Conservation (phyloP, 2,329 filamentous ascomycete species). For the Trichoderma arundinaceum region DNA sequence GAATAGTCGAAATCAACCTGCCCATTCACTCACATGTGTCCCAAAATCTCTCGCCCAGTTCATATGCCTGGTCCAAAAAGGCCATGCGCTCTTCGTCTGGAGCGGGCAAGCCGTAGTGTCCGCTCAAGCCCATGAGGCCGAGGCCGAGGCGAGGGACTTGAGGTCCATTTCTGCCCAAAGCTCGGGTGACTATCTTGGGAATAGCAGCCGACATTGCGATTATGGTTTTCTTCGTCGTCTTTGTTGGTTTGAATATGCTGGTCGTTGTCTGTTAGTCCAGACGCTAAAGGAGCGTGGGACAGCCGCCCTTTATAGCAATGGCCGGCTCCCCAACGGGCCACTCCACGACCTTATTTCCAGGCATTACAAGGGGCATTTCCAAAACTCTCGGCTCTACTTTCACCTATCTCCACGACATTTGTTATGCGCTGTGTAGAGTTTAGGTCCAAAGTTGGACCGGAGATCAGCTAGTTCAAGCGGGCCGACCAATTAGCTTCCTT, state of each 20-base stretch:
- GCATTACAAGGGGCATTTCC: neutral
- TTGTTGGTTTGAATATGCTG: neutral
- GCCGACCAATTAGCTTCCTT: constrained; percentile 21
- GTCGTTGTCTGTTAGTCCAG: neutral
- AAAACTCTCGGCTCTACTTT: neutral
- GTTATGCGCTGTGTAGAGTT: neutral
- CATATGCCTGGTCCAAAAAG: constrained; percentile 58
- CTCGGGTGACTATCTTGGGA: constrained; percentile 27
- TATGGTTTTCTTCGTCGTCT: neutral
- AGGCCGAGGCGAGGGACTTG: constrained; percentile 58
- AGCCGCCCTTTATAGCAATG: constrained; percentile 1
- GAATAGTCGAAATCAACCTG: neutral
- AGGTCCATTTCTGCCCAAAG: constrained; percentile 59
- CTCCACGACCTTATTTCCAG: neutral
- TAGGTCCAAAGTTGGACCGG: neutral
- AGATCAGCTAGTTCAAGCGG: neutral
- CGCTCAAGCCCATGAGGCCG: constrained; percentile 59
- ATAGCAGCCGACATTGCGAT: neutral
- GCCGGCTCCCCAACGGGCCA: neutral
- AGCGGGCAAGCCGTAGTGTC: constrained; percentile 47
- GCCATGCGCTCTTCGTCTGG: constrained; percentile 57
- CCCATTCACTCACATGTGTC: constrained; percentile 45
- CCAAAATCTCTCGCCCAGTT: constrained; percentile 58
- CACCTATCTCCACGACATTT: constrained; percentile 1
- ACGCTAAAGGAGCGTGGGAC: neutral